Percentiles rank a stretch among this genome's conserved stretches.
These are phyloP conservation scores for Westerdykella sp. DNA, from an alignment of 2,329 filamentous ascomycete species.

Conservation along the genomic window DNA sequence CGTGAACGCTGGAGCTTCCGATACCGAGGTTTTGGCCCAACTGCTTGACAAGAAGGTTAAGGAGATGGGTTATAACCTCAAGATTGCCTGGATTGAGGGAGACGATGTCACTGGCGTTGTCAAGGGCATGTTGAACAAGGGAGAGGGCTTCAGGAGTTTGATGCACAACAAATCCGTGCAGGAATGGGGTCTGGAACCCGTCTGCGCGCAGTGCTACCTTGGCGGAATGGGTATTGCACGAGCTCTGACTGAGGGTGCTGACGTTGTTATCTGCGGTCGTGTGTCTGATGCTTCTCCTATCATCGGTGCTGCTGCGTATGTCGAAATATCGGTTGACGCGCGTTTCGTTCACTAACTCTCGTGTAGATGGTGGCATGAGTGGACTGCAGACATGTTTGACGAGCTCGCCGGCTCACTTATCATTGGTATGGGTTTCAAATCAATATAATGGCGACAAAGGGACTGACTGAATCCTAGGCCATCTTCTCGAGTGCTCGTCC, in stretches of 20 bases:
- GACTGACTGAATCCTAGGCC: conserved; percentile 20
- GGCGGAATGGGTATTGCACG: conserved; percentile 40
- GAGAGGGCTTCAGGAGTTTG: conserved; percentile 30
- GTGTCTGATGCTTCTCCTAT: conserved; percentile 41
- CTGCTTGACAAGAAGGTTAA: conserved; percentile 22
- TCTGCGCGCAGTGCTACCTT: conserved; percentile 36
- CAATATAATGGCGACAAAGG: neutral
- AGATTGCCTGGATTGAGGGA: conserved; percentile 42
- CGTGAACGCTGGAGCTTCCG: conserved; percentile 28
- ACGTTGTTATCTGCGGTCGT: conserved; percentile 41
- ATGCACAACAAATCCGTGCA: conserved; percentile 36
- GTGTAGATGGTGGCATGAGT: conserved; percentile 35
- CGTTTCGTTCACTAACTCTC: conserved; percentile 20
- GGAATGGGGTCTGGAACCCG: conserved; percentile 30
- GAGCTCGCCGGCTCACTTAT: conserved; percentile 38
- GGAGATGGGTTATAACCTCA: conserved; percentile 19
- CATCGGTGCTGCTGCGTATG: conserved; percentile 35
- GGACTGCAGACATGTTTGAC: conserved; percentile 31
- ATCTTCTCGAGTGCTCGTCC: conserved; percentile 40
- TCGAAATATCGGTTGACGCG: neutral
- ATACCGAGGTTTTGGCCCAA: conserved; percentile 22
- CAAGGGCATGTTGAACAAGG: conserved; percentile 34
- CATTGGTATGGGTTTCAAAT: conserved; percentile 8
- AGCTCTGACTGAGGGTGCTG: conserved; percentile 36
- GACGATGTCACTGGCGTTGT: conserved; percentile 34